These are phyloP conservation scores for Lumnitzera racemosa DNA, from an alignment of 345 rosid genomes.

Conservation along the genomic window DNA sequence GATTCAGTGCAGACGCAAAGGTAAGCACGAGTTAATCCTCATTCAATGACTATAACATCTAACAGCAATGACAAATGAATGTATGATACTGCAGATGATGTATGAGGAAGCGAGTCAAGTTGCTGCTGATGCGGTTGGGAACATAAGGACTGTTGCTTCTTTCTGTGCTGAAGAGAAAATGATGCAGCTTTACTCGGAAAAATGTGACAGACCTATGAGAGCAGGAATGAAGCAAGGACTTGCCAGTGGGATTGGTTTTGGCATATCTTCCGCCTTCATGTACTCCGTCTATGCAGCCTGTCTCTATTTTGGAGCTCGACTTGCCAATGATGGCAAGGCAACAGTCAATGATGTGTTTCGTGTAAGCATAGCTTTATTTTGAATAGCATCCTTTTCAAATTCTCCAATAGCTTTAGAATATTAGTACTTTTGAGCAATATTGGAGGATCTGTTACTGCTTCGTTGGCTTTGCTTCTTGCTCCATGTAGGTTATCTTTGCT, in stretches of 20 bases:
- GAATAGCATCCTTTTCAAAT: too few species aligned
- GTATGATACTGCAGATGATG: slow-evolving; percentile 39
- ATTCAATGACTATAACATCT: too few species aligned
- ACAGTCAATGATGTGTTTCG: slow-evolving; percentile 59
- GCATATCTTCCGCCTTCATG: slow-evolving; percentile 52
- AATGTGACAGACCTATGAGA: slow-evolving; percentile 74
- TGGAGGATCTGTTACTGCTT: too few species aligned
- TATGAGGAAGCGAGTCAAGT: slow-evolving; percentile 92
- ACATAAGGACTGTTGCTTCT: slow-evolving; percentile 84
- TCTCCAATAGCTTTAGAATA: too few species aligned
- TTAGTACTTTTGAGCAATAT: too few species aligned
- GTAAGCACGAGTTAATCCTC: slow-evolving; percentile 14
- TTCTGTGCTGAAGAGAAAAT: slow-evolving; percentile 85
- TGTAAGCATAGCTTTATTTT: slow-evolving; percentile 19
- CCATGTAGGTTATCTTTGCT: too few species aligned
- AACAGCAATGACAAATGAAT: background rate
- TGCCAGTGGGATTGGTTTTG: slow-evolving; percentile 62
- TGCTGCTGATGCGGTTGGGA: slow-evolving; percentile 87
- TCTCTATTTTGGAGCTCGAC: slow-evolving; percentile 75
- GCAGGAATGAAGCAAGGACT: slow-evolving; percentile 65
- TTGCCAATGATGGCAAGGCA: slow-evolving; percentile 42
- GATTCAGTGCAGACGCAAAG: slow-evolving; percentile 80
- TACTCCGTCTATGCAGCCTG: slow-evolving; percentile 49
- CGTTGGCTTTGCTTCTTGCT: too few species aligned
- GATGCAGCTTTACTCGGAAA: slow-evolving; percentile 59